These are phyloP conservation scores for Acephala macrosclerotiorum DNA, from an alignment of 2,329 filamentous ascomycete genomes.

Conservation along the genomic window DNA sequence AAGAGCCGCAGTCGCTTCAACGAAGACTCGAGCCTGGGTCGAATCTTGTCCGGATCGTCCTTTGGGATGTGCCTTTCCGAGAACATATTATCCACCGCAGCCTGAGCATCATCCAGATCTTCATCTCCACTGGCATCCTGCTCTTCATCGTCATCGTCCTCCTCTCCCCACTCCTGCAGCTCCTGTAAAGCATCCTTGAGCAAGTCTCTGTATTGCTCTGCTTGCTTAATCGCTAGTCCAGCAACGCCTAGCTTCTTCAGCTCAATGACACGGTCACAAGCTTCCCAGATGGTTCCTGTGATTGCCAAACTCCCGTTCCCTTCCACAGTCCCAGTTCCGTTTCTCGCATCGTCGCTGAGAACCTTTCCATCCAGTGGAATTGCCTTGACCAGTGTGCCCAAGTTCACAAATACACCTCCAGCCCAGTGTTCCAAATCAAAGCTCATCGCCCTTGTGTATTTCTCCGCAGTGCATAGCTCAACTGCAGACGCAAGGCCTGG, in stretches of 20 bases:
- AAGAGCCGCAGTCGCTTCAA: constrained; percentile 72
- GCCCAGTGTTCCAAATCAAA: constrained; percentile 68
- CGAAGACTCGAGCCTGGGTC: constrained; percentile 68
- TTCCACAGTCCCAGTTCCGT: constrained; percentile 45
- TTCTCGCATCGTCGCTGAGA: constrained; percentile 55
- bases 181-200: constrained; percentile 86
- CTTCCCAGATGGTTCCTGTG: constrained; percentile 84
- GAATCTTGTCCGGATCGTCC: constrained; percentile 68
- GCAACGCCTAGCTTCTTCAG: constrained; percentile 73
- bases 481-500: constrained; percentile 77
- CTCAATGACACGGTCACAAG: constrained; percentile 75
- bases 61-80: constrained; percentile 67
- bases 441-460: constrained; percentile 69
- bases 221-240: constrained; percentile 74
- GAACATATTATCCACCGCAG: constrained; percentile 74
- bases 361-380: constrained; percentile 67
- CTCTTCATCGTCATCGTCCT: constrained; percentile 64
- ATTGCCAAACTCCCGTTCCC: constrained; percentile 64
- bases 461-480: constrained; percentile 66
- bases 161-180: constrained; percentile 85
- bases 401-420: constrained; percentile 66
- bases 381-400: constrained; percentile 64
- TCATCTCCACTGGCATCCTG: constrained; percentile 58
- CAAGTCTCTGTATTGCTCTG: constrained; percentile 76
- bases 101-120: constrained; percentile 53